Conservation (phyloP, 805 yeast genomes). For the Teunomyces tritomae region DNA sequence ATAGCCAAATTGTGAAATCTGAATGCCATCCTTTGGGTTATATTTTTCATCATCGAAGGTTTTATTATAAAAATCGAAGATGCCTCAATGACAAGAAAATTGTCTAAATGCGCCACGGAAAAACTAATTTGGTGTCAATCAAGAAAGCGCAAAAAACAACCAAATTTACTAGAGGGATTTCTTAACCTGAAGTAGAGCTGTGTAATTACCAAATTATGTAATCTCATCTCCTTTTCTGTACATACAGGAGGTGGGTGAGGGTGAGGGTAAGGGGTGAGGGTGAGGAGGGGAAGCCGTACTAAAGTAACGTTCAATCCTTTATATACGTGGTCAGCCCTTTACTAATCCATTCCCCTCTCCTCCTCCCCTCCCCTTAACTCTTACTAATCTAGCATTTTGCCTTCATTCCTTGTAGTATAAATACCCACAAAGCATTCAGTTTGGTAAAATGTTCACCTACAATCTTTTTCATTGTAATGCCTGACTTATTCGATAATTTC, state of each 20-base stretch:
- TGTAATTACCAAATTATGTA: neutral
- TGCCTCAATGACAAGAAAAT: no score
- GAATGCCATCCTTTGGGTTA: no score
- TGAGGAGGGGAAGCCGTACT: neutral
- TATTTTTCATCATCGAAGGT: no score
- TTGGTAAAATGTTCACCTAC: neutral
- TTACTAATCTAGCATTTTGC: neutral
- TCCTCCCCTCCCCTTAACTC: neutral
- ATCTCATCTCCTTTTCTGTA: neutral
- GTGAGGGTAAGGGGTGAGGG: no score
- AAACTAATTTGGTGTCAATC: no score
- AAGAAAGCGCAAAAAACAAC: no score
- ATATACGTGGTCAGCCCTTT: constrained; percentile 2
- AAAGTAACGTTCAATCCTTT: neutral
- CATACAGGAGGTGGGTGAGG: no score
- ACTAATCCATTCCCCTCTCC: neutral
- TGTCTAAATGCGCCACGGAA: no score
- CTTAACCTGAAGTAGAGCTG: no score
- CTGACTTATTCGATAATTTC: constrained; percentile 40
- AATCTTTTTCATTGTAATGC: constrained; percentile 14
- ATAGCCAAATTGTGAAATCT: no score
- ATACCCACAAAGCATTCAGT: neutral
- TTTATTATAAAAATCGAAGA: no score
- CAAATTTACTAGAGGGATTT: no score
- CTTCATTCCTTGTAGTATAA: neutral